Percentiles rank a stretch among this genome's conserved stretches.
These are phyloP conservation scores for Dictyostelium capitatum DNA, from an alignment of 78 protist genomes.

Conservation along the genomic window DNA sequence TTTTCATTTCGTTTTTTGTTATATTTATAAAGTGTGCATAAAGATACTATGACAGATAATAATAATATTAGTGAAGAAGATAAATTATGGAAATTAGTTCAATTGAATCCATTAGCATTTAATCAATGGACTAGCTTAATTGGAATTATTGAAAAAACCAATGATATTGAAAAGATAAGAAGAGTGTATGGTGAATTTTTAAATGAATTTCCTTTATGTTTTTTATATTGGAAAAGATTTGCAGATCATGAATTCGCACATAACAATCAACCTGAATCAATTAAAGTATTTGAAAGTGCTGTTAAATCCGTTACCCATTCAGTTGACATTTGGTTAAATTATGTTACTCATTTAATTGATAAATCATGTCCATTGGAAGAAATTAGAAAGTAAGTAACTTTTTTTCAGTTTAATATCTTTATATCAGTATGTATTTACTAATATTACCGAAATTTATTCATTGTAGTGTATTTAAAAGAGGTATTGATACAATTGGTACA, in stretches of 20 bases:
- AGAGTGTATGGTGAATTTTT: conserved; percentile 19
- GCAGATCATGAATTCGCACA: conserved; percentile 16
- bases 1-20: neutral
- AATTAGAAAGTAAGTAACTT: neutral
- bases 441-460: neutral
- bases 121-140: conserved; percentile 27
- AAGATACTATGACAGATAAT: neutral
- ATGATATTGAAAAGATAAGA: conserved; percentile 11
- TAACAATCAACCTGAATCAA: neutral
- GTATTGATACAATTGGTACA: conserved; percentile 5
- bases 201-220: conserved; percentile 26
- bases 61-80: conserved; percentile 16
- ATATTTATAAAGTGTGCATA: neutral
- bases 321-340: conserved; percentile 32
- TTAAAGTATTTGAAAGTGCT: conserved; percentile 3
- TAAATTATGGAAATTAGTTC: conserved; percentile 16
- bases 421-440: neutral
- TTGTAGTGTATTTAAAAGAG: conserved; percentile 21
- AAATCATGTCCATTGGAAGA: neutral
- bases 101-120: neutral
- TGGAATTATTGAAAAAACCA: neutral
- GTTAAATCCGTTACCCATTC: neutral
- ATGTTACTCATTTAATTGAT: conserved; percentile 7
- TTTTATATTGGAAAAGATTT: conserved; percentile 37
- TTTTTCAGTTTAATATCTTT: neutral